Conservation (phyloP, 1,284 basidiomycete species). For the Melampsora americana region DNA sequence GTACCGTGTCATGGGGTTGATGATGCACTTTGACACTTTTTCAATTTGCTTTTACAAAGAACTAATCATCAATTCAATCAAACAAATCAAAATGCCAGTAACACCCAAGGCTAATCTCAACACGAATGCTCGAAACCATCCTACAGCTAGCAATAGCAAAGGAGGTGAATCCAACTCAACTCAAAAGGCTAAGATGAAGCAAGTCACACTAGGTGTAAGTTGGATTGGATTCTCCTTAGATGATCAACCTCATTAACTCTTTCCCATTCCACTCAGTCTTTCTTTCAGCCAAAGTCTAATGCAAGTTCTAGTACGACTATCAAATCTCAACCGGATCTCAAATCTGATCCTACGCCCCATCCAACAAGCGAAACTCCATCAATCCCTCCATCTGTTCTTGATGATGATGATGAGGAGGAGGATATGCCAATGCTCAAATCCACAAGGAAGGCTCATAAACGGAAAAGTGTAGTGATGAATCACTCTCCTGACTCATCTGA, state of each 20-base stretch:
- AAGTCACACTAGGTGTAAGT: conserved; percentile 31
- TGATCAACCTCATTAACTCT: not conserved
- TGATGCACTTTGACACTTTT: too few relatives aligned
- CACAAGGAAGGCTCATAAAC: not conserved
- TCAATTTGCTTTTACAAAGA: too few relatives aligned
- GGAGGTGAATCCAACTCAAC: not conserved
- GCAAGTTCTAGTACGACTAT: not conserved
- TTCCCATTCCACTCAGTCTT: not conserved
- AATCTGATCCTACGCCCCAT: not conserved
- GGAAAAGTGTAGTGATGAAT: conserved; percentile 1
- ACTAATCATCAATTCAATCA: too few relatives aligned
- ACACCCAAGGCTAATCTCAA: too few relatives aligned
- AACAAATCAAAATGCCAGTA: too few relatives aligned
- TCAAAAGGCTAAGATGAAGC: conserved; percentile 20
- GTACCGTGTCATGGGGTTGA: too few relatives aligned
- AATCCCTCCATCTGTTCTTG: not conserved
- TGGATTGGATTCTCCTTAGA: not conserved
- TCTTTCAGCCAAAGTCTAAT: conserved; percentile 3
- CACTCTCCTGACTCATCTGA: not conserved
- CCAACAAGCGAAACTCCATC: not conserved
- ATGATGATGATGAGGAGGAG: not conserved
- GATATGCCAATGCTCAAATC: not conserved
- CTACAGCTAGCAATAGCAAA: too few relatives aligned
- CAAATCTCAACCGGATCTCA: not conserved
- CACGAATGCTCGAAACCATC: too few relatives aligned